Evolutionary conservation across 1,139 yeast species (phyloP), one percentile per base, ranked within the genome.

Genomic region (Candida sp.): DNA sequence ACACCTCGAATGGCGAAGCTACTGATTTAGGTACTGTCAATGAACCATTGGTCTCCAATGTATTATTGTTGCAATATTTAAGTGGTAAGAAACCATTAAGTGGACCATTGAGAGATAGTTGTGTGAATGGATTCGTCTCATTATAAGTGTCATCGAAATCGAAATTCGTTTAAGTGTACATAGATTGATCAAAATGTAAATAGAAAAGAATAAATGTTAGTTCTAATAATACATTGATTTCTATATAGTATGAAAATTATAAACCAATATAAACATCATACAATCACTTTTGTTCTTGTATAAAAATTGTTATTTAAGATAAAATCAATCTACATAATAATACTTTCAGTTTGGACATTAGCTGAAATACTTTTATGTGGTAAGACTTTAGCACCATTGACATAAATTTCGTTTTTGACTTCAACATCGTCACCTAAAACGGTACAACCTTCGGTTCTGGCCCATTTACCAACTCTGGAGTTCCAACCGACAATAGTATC

Each of bases 381-480:
- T 68, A 95, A 82, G 56, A 95, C 97, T 70, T 95, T 91, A 71
- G 98, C 99, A 71, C 99, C 99, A 70, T 93, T 93, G 59, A 95
- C 96, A 80, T 95, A 95, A 65, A 95, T 81, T 79, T 93, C 99
- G 68, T 95, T 97, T 79, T 91, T 90, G 66, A 95, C 88, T 68
- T 91, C 96, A 56, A 95, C 99, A 57, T 95, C 99, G 70, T 95
- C 99, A 75, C 99, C 99, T 63, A 95, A 82, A 48, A 95, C 99
- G 51, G 98, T 88, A 59, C 84, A 88, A 75, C 97, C 96, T 74
- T 93, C 99, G 55, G 95, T 84, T 79, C 99, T 90, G 53, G 98
- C 96, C 99, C 99, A 93, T 71, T 84, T 84, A 68, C 99, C 99
- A 60, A 95, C 91, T 61, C 91, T 87, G 50, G 97, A 91, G 80